phyloP scores from a whole-genome alignment of 2,329 filamentous ascomycete genomes.

The Aspergillus thermomutatus region DNA sequence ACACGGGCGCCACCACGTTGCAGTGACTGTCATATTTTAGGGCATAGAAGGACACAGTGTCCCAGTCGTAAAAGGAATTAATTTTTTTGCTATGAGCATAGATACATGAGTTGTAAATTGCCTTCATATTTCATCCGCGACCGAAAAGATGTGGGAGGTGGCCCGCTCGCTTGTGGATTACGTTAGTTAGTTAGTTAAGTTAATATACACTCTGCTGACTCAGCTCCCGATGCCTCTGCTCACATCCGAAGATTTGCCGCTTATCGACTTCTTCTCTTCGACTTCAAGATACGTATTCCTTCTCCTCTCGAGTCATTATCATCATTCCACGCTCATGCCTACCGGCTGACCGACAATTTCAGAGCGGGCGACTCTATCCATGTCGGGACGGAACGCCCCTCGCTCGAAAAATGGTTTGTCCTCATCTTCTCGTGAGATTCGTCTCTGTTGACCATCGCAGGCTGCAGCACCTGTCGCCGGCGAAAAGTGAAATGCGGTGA shows the following conservation, averaged over 20 bases:
- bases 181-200: too few relatives aligned
- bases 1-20: too few relatives aligned
- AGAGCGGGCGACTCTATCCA: conserved; percentile 17
- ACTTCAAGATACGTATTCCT: background rate
- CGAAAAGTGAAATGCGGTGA: conserved; percentile 36
- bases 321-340: conserved; percentile 8
- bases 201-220: background rate
- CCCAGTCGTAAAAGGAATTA: too few relatives aligned
- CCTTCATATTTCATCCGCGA: too few relatives aligned
- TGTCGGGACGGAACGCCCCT: conserved; percentile 37
- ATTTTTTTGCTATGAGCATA: too few relatives aligned
- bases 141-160: too few relatives aligned
- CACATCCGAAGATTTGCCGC: background rate
- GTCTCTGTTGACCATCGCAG: conserved; percentile 16
- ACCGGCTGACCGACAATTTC: conserved; percentile 3
- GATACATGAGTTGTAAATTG: too few relatives aligned
- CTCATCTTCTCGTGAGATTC: conserved; percentile 3
- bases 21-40: too few relatives aligned
- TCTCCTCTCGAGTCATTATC: background rate
- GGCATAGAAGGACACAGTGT: too few relatives aligned
- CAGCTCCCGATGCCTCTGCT: background rate
- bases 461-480: conserved; percentile 38
- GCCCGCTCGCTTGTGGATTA: too few relatives aligned
- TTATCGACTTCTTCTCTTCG: background rate
- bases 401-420: conserved; percentile 39